Conservation (phyloP, 768 basidiomycete genomes). For the Royoungia palumana region DNA sequence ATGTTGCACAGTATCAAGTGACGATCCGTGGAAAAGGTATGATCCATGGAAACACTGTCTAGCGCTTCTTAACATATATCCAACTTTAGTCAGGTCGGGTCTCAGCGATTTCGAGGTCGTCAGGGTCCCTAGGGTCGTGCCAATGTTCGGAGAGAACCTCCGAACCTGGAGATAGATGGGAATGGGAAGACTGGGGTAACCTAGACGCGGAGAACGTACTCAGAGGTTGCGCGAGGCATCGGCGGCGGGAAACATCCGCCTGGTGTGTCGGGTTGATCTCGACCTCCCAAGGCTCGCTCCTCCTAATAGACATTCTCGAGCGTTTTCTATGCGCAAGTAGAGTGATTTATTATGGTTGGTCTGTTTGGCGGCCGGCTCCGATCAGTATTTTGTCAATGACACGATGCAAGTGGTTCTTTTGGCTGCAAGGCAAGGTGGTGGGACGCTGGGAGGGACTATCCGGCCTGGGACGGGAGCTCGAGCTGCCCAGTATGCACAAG, state of each 20-base stretch:
- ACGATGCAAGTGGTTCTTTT: too few relatives aligned
- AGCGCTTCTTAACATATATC: not conserved
- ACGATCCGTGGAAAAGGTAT: conserved; percentile 14
- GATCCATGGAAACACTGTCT: not conserved
- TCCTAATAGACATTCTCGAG: too few relatives aligned
- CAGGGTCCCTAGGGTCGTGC: conserved; percentile 16
- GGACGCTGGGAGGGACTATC: too few relatives aligned
- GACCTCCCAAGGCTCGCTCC: too few relatives aligned
- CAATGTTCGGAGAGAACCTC: conserved; percentile 10
- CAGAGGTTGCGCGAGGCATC: conserved; percentile 19
- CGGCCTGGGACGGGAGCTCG: too few relatives aligned
- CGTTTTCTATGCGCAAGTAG: too few relatives aligned
- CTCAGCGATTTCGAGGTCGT: conserved; percentile 24
- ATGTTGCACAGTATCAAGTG: conserved; percentile 1
- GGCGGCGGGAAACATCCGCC: conserved; percentile 1
- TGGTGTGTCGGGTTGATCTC: not conserved
- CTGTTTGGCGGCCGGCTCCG: too few relatives aligned
- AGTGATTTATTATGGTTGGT: too few relatives aligned
- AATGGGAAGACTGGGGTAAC: conserved; percentile 20
- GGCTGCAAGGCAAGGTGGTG: too few relatives aligned
- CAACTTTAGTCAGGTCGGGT: conserved; percentile 9
- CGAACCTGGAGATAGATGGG: conserved; percentile 2
- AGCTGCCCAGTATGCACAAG: too few relatives aligned
- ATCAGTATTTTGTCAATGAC: too few relatives aligned
- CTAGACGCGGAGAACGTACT: conserved; percentile 23